Evolutionary conservation across 805 yeast genomes (phyloP).

Genomic region (Myxozyma monticola): DNA sequence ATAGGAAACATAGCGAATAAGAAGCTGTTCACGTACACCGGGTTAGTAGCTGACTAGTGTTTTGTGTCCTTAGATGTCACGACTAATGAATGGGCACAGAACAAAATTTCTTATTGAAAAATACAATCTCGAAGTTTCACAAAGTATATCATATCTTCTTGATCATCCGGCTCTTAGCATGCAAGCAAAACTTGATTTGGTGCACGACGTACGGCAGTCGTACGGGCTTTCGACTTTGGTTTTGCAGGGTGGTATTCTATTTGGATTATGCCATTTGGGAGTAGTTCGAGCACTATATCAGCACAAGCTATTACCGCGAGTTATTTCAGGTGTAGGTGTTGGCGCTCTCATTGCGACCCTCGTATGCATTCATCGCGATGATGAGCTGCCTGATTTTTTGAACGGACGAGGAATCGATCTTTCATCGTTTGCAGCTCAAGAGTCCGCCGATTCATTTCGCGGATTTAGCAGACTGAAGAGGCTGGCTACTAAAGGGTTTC

Average conservation of each 20-base stretch:
- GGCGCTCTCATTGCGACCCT: constrained; percentile 92
- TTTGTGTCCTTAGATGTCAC: no score
- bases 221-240: constrained; percentile 89
- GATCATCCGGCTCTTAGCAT: constrained; percentile 34
- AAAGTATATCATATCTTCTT: constrained; percentile 60
- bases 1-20: constrained; percentile 88
- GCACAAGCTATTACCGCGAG: constrained; percentile 74
- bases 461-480: constrained; percentile 48
- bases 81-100: constrained; percentile 39
- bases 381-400: constrained; percentile 54
- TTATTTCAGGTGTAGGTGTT: constrained; percentile 87
- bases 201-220: constrained; percentile 81
- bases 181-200: constrained; percentile 69
- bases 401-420: constrained; percentile 23
- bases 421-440: constrained; percentile 11
- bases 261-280: constrained; percentile 92
- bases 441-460: background rate
- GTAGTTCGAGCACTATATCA: constrained; percentile 81
- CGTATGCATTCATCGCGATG: constrained; percentile 70
- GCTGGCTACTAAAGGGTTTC: constrained; percentile 74
- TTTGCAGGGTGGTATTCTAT: constrained; percentile 91
- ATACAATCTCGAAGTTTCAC: constrained; percentile 72
- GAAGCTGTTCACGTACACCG: constrained; percentile 77
- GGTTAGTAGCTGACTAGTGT: constrained; percentile 17
- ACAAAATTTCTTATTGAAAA: constrained; percentile 88